Percentiles rank a stretch among this genome's conserved stretches.
These are phyloP conservation scores for Mucor saturninus DNA, from an alignment of 371 early-diverging fungal genomes.

Conservation along the genomic window DNA sequence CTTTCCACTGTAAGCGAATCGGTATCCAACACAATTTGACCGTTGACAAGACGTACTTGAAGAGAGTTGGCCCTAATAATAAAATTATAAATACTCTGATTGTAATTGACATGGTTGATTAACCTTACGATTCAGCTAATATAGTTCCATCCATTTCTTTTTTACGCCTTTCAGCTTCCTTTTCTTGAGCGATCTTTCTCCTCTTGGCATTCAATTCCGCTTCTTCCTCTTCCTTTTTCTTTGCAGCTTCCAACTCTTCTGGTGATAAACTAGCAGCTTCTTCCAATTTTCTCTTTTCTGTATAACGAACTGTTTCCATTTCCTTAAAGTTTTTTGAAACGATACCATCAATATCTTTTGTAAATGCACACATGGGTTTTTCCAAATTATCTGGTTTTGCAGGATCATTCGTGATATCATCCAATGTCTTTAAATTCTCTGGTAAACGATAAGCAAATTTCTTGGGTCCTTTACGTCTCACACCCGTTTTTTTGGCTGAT, in stretches of 20 bases:
- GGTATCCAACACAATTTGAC: slow-evolving; percentile 68
- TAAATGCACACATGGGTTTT: slow-evolving; percentile 53
- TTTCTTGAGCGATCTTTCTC: slow-evolving; percentile 12
- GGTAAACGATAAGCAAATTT: slow-evolving; percentile 11
- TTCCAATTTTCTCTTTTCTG: slow-evolving; percentile 25
- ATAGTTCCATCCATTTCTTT: slow-evolving; percentile 20
- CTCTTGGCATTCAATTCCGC: slow-evolving; percentile 6
- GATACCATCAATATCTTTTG: slow-evolving; percentile 54
- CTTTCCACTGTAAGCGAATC: slow-evolving; percentile 51
- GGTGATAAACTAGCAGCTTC: slow-evolving; percentile 22
- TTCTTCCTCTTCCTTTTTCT: slow-evolving; percentile 31
- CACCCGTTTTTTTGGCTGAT: background rate
- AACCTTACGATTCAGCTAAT: slow-evolving; percentile 37
- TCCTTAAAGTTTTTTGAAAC: slow-evolving; percentile 57
- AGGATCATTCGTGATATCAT: slow-evolving; percentile 49
- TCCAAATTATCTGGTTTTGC: slow-evolving; percentile 40
- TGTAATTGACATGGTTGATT: too few relatives aligned
- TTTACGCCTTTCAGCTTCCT: slow-evolving; percentile 17
- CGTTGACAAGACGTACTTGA: slow-evolving; percentile 66
- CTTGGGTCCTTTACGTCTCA: slow-evolving; percentile 5
- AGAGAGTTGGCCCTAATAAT: slow-evolving; percentile 53
- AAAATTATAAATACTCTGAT: background rate
- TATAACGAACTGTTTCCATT: slow-evolving; percentile 32
- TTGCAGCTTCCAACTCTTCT: slow-evolving; percentile 27
- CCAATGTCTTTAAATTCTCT: slow-evolving; percentile 39